Evolutionary conservation across 1,284 basidiomycete species (phyloP).

Genomic region (Rhodotorula sp.): DNA sequence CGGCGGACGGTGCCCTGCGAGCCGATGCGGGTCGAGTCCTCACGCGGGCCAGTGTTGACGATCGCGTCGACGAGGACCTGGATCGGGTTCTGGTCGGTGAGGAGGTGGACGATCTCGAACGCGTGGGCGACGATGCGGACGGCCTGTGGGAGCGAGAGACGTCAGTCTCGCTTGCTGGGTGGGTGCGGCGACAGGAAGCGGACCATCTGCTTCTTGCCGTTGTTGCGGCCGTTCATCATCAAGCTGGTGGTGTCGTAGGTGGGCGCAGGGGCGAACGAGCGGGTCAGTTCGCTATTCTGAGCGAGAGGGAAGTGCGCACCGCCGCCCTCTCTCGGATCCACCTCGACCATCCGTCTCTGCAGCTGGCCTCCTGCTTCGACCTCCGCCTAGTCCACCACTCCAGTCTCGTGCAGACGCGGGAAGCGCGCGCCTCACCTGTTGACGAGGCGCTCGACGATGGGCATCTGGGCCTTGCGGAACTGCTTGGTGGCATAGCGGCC

Average conservation of each 20-base stretch:
- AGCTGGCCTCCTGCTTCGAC: not conserved
- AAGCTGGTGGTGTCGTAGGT: slow-evolving; percentile 59
- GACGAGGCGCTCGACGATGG: slow-evolving; percentile 98
- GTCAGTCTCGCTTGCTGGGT: not conserved
- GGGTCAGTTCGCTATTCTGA: not conserved
- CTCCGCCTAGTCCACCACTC: too few relatives aligned
- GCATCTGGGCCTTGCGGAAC: slow-evolving; percentile 99
- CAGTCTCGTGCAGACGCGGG: too few relatives aligned
- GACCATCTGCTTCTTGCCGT: slow-evolving; percentile 96
- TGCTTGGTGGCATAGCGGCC: slow-evolving; percentile 99
- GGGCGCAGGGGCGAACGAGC: not conserved
- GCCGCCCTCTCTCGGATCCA: too few relatives aligned
- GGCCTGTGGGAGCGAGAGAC: slow-evolving; percentile 53
- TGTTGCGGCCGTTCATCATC: slow-evolving; percentile 99
- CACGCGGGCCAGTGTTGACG: slow-evolving; percentile 99
- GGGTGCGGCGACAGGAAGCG: not conserved
- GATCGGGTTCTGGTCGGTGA: slow-evolving; percentile 99
- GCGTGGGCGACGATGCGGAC: slow-evolving; percentile 99
- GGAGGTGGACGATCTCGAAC: slow-evolving; percentile 99
- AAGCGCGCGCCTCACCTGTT: slow-evolving; percentile 70
- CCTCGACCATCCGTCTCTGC: not conserved
- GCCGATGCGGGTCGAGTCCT: slow-evolving; percentile 99
- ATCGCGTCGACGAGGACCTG: slow-evolving; percentile 95
- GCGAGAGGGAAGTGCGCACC: too few relatives aligned
- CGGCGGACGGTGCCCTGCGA: slow-evolving; percentile 99